Percentiles rank a stretch among this genome's conserved stretches.
These are phyloP conservation scores for Umbelopsis ramanniana DNA, from an alignment of 192 early-diverging fungal genomes.

Conservation along the genomic window DNA sequence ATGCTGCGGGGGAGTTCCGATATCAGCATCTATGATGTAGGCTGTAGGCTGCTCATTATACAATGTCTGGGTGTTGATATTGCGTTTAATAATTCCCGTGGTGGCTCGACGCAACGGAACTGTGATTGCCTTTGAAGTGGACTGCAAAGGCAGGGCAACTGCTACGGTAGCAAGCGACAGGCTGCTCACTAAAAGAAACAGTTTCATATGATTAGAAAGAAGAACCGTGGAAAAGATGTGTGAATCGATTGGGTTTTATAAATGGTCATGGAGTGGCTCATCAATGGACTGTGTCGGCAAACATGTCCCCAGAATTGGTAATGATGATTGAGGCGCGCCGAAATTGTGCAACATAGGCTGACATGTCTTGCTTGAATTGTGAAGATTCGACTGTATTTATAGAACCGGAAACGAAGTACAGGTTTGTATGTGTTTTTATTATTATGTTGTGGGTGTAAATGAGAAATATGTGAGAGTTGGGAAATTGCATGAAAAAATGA, in stretches of 20 bases:
- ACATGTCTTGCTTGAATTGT: too few species aligned
- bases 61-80: neutral
- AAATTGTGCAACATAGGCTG: neutral
- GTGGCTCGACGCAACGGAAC: neutral
- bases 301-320: constrained; percentile 5
- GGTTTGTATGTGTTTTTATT: too few species aligned
- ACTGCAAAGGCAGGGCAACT: neutral
- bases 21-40: constrained; percentile 59
- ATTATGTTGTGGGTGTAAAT: too few species aligned
- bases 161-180: neutral
- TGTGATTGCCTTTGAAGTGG: neutral
- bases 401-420: too few species aligned
- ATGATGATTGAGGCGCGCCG: constrained; percentile 7
- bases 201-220: neutral
- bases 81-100: neutral
- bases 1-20: constrained; percentile 88
- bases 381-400: too few species aligned
- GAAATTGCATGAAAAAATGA: too few species aligned
- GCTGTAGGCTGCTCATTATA: constrained; percentile 1
- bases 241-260: too few species aligned
- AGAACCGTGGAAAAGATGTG: too few species aligned
- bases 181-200: neutral
- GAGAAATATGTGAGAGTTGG: too few species aligned
- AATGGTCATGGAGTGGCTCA: too few species aligned
- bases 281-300: too few species aligned